Percentiles rank a stretch among this genome's conserved stretches.
These are phyloP conservation scores for Psilocybe sp. DNA, from an alignment of 768 basidiomycete genomes.

Conservation along the genomic window DNA sequence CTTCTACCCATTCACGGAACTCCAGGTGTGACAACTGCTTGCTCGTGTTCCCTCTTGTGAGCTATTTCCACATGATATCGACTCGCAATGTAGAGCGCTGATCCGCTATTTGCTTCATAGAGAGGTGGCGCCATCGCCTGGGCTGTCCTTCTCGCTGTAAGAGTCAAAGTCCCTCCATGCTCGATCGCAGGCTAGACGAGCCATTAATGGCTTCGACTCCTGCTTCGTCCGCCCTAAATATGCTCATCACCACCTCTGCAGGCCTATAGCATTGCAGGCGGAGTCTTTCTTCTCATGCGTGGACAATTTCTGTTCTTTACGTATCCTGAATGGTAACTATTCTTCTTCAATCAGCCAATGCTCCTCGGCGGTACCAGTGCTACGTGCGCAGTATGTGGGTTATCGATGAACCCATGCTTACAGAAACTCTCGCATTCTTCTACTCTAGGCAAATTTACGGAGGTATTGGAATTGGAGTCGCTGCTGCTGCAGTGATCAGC, in stretches of 20 bases:
- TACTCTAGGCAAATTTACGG: conserved; percentile 63
- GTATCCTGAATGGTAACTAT: conserved; percentile 60
- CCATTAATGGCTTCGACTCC: background rate
- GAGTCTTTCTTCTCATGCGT: conserved; percentile 56
- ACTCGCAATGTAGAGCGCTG: conserved; percentile 18
- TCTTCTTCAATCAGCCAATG: background rate
- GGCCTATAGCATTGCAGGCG: conserved; percentile 66
- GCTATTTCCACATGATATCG: conserved; percentile 22
- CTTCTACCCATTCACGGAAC: conserved; percentile 10
- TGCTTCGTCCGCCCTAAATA: background rate
- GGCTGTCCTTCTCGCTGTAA: conserved; percentile 60
- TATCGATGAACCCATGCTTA: background rate
- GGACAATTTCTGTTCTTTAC: conserved; percentile 66
- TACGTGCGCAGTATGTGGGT: background rate
- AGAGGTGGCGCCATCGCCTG: conserved; percentile 72
- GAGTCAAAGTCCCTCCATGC: conserved; percentile 19
- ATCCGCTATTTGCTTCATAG: conserved; percentile 36
- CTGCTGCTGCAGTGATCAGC: conserved; percentile 46
- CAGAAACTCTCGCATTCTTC: conserved; percentile 5
- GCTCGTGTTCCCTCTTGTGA: conserved; percentile 68
- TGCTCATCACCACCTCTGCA: conserved; percentile 21
- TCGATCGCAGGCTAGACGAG: conserved; percentile 6
- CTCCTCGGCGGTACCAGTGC: no score
- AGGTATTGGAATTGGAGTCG: conserved; percentile 57
- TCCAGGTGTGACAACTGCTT: conserved; percentile 79